phyloP scores from a whole-genome alignment of 2,329 filamentous ascomycete genomes.

The Monosporascus ibericus region DNA sequence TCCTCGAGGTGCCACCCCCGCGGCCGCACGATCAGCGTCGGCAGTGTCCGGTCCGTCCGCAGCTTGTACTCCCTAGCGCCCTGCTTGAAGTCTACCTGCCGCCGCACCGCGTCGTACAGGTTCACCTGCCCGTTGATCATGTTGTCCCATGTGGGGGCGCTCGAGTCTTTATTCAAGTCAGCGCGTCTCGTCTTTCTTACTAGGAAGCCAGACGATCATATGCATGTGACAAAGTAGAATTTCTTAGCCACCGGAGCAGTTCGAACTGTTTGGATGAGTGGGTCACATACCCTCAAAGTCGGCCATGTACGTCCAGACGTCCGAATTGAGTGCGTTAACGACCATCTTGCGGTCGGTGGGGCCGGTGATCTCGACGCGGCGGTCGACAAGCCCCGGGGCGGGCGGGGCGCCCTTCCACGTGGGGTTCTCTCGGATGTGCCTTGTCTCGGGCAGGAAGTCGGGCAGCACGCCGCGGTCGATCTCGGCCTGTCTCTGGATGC shows the following conservation, averaged over 20 bases:
- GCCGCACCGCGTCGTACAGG: conserved; percentile 90
- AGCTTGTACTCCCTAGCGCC: conserved; percentile 96
- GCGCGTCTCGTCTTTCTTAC: neutral
- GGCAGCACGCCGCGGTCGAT: conserved; percentile 83
- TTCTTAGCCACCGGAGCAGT: too few species aligned
- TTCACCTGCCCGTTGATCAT: conserved; percentile 99
- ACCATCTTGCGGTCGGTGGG: conserved; percentile 99
- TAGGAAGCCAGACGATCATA: too few species aligned
- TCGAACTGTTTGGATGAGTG: neutral
- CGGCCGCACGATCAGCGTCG: conserved; percentile 89
- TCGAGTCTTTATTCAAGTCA: conserved; percentile 62
- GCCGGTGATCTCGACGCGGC: conserved; percentile 93
- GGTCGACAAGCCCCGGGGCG: conserved; percentile 86
- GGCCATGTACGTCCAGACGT: conserved; percentile 99
- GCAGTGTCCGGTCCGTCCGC: conserved; percentile 75
- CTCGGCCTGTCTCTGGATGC: conserved; percentile 81
- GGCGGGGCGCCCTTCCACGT: conserved; percentile 90
- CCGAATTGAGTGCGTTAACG: conserved; percentile 89
- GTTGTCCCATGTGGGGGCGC: conserved; percentile 95
- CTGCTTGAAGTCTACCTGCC: conserved; percentile 93
- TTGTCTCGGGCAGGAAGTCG: conserved; percentile 94
- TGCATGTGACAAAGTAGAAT: too few species aligned
- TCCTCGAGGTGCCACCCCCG: conserved; percentile 98
- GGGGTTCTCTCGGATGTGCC: conserved; percentile 87
- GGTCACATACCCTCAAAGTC: conserved; percentile 80